Evolutionary conservation across 257 asterid species (phyloP).

Genomic region (Rauvolfia tetraphylla): DNA sequence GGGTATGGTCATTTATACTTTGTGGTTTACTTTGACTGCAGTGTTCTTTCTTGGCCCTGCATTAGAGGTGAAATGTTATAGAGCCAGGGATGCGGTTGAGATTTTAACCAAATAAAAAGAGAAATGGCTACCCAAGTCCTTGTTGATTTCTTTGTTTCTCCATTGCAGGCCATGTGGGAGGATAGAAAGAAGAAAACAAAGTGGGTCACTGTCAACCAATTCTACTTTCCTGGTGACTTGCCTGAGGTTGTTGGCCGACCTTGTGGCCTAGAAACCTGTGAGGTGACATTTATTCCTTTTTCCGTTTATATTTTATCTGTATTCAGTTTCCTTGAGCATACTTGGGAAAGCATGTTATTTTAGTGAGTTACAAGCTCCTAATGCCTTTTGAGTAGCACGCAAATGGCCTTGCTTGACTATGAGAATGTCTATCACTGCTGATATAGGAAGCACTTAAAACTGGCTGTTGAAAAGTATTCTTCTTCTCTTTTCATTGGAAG

Average conservation of each 20-base stretch:
- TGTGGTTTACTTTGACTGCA: background rate
- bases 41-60: background rate
- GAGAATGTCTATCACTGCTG: background rate
- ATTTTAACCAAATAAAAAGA: background rate
- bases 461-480: background rate
- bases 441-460: background rate
- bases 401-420: background rate
- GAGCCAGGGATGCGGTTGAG: background rate
- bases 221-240: constrained; percentile 90
- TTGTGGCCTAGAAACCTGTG: constrained; percentile 77
- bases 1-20: background rate
- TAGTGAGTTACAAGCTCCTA: background rate
- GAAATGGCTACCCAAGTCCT: background rate
- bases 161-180: constrained; percentile 89
- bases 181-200: constrained; percentile 53
- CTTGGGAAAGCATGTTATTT: background rate
- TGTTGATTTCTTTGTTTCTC: constrained; percentile 22
- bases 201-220: constrained; percentile 70
- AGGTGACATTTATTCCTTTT: constrained; percentile 43
- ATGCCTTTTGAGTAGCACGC: background rate
- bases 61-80: background rate
- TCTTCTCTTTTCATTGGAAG: background rate
- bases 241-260: constrained; percentile 95
- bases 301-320: constrained; percentile 4
- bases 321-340: background rate